A percentile compares a stretch with the other conserved stretches of the same genome.
Evolutionary conservation across 495 filamentous ascomycete genomes (phyloP).

Genomic region (Tetracladium marchalianum): DNA sequence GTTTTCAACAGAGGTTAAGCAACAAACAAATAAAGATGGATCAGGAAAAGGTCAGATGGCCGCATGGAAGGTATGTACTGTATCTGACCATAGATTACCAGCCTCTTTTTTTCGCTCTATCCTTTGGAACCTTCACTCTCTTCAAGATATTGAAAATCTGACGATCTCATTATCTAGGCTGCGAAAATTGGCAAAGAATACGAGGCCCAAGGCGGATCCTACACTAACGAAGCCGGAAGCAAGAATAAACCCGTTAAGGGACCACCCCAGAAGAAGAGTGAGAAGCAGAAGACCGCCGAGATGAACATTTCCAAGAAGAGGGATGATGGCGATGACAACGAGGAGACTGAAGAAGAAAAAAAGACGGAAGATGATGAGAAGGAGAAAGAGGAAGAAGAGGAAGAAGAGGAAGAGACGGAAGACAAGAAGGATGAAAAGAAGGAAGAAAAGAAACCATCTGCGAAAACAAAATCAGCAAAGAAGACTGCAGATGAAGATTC

Average conservation of each 20-base stretch:
- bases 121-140: background rate
- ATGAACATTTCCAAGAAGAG: background rate
- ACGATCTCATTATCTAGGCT: slow-evolving; percentile 17
- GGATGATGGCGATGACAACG: background rate
- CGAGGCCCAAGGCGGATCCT: slow-evolving; percentile 39
- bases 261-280: slow-evolving; percentile 30
- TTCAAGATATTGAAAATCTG: background rate
- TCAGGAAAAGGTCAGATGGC: slow-evolving; percentile 44
- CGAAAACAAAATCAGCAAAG: background rate
- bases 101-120: too few relatives aligned
- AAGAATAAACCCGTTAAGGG: slow-evolving; percentile 43
- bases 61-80: slow-evolving; percentile 42
- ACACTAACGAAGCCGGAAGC: slow-evolving; percentile 40
- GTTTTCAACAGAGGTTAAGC: slow-evolving; percentile 29
- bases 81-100: too few relatives aligned
- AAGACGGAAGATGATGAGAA: background rate
- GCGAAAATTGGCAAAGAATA: slow-evolving; percentile 44
- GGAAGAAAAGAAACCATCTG: background rate
- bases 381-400: background rate
- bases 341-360: background rate
- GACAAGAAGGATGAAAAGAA: background rate
- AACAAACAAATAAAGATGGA: slow-evolving; percentile 44
- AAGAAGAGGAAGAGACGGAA: background rate
- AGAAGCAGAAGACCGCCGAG: slow-evolving; percentile 14
- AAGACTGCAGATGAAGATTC: background rate